phyloP scores from a whole-genome alignment of 2,329 filamentous ascomycete genomes.

The Aspergillus sp. region DNA sequence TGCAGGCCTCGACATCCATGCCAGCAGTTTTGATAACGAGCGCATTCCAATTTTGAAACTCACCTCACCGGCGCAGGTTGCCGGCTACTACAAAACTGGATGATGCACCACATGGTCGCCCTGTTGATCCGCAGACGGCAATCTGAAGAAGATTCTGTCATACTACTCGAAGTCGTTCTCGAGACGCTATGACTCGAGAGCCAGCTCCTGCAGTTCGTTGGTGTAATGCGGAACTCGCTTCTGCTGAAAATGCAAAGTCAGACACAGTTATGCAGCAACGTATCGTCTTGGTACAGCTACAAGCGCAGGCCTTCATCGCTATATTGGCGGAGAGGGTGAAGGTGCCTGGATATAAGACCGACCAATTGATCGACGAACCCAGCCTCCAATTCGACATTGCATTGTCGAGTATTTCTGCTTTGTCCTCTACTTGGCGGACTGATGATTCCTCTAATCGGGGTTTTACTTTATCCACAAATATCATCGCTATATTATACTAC shows the following conservation, averaged over 20 bases:
- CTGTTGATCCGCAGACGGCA: slow-evolving; percentile 6
- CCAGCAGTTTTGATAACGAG: slow-evolving; percentile 11
- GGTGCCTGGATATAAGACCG: slow-evolving; percentile 2
- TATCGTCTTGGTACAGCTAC: slow-evolving; percentile 6
- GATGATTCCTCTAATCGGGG: slow-evolving; percentile 1
- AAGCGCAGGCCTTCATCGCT: slow-evolving; percentile 9
- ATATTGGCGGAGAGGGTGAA: slow-evolving; percentile 1
- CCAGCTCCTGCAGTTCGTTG: slow-evolving; percentile 5
- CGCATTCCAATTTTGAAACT: slow-evolving; percentile 9
- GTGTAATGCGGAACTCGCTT: not conserved
- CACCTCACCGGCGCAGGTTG: not conserved
- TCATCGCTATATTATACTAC: slow-evolving; percentile 18
- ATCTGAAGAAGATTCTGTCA: not conserved
- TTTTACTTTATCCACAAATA: slow-evolving; percentile 18
- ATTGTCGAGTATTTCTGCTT: not conserved
- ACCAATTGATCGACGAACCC: slow-evolving; percentile 1
- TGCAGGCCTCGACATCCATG: slow-evolving; percentile 16
- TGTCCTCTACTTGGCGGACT: not conserved
- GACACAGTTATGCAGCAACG: slow-evolving; percentile 1
- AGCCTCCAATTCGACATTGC: not conserved
- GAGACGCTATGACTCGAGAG: slow-evolving; percentile 8
- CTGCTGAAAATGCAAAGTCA: not conserved
- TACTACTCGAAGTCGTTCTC: slow-evolving; percentile 3
- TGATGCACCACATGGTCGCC: slow-evolving; percentile 12
- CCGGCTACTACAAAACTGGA: slow-evolving; percentile 16